Base-by-base conservation (phyloP, 73 alveolate genomes). In the Tetrahymena malaccensis region DNA sequence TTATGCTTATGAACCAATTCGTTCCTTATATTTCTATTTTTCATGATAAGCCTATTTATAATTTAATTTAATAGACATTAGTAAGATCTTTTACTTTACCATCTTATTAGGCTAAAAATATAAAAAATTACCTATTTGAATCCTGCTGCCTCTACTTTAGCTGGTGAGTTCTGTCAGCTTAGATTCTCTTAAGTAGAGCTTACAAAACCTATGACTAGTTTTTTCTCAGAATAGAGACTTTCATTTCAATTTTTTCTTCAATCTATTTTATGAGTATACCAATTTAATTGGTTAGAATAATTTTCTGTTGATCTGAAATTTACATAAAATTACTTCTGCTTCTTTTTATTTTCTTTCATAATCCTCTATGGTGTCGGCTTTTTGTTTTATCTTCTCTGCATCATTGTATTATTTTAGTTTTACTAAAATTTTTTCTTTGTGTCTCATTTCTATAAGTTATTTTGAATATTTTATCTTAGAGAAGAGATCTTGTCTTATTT, bases 141-240 rank as follows among this genome's bases (percentile, higher is more conserved):
- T 97, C 98, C 83, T 85, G 19, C 93, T 97, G 94, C 17, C 99
- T 83, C 44, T 97, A 97, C 94, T 97, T 96, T 22, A 97, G 93
- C 95, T 97, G 97, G 94, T 97, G 98, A 83, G 96, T 96, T 37
- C 99, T 85, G 95, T 97, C 99, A 43, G 98, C 96, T 94, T 97
- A 95, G 31, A 97, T 97, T 34, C 99, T 93, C 43, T 96, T 97
- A 0, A 97, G 95, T 27, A 97, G 94, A 17, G 99, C 98, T 25
- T 97, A 94, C 55, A 97, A 85, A 13, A 97, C 98, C 22, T 94
- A 93, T 57, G 97, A 95, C 57, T 97, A 97, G 9, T 89, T 94
- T 40, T 96, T 96, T 70, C 98, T 96, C 2, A 97, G 94, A 35
- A 96, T 97, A n/a, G 97, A 27, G 85, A 96, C 98, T 55, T 97